phyloP scores from a whole-genome alignment of 1,284 basidiomycete species.

The Bjerkandera adusta region DNA sequence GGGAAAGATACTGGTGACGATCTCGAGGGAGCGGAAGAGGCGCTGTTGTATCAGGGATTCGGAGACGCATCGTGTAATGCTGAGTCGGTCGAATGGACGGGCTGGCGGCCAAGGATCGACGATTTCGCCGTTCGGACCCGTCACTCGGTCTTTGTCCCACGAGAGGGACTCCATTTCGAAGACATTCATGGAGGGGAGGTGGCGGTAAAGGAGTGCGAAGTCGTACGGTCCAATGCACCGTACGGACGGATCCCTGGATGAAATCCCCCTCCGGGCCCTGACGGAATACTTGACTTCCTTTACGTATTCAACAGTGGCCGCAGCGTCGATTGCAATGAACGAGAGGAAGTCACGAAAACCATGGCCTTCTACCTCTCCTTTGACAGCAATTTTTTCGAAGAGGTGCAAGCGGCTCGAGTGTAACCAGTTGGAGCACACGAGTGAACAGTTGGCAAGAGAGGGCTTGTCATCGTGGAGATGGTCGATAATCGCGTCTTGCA shows the following conservation, averaged over 20 bases:
- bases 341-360: slow-evolving; percentile 5
- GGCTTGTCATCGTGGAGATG: slow-evolving; percentile 13
- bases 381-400: slow-evolving; percentile 10
- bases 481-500: slow-evolving; percentile 14
- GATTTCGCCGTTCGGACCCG: neutral
- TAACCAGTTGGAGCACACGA: slow-evolving; percentile 9
- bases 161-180: slow-evolving; percentile 2
- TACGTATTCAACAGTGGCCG: too few species aligned
- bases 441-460: slow-evolving; percentile 11
- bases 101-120: neutral
- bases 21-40: neutral
- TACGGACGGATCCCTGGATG: too few species aligned
- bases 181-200: neutral
- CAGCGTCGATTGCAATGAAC: too few species aligned
- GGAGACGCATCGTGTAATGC: neutral
- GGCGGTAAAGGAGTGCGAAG: neutral
- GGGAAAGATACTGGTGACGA: neutral
- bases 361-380: neutral
- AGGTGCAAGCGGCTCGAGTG: slow-evolving; percentile 10
- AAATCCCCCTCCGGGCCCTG: too few species aligned
- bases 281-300: too few species aligned
- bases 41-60: neutral
- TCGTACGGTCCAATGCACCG: slow-evolving; percentile 1
- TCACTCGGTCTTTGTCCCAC: neutral
- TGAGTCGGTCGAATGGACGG: neutral